phyloP scores from a whole-genome alignment of 2,329 filamentous ascomycete species.

The Plenodomus biglobosus region DNA sequence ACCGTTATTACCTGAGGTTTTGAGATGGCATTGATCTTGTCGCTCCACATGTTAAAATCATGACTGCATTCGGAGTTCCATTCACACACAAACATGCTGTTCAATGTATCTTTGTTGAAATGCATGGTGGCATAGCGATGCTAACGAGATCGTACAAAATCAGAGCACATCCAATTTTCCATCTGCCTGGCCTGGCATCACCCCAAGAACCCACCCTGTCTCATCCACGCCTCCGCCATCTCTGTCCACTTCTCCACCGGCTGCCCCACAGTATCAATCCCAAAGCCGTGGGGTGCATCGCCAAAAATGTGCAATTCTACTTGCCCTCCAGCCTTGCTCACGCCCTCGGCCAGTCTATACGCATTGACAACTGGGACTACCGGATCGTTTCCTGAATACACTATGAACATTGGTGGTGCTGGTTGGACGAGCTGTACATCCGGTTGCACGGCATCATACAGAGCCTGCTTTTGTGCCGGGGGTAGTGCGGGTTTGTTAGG shows the following conservation, averaged over 20 bases:
- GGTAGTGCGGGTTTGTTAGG: slow-evolving; percentile 15
- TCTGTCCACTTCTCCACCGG: slow-evolving; percentile 17
- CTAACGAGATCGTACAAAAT: no score
- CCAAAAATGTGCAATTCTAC: slow-evolving; percentile 25
- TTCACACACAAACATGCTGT: no score
- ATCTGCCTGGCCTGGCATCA: background rate
- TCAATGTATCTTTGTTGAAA: no score
- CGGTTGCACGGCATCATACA: slow-evolving; percentile 22
- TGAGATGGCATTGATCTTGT: no score
- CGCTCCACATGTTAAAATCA: no score
- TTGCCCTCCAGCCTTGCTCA: slow-evolving; percentile 6
- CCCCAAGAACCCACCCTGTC: slow-evolving; percentile 10
- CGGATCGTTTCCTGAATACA: slow-evolving; percentile 21
- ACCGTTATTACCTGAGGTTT: no score
- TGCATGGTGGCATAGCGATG: no score
- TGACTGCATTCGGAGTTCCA: no score
- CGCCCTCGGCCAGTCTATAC: slow-evolving; percentile 17
- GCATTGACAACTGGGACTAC: slow-evolving; percentile 22
- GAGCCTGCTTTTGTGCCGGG: slow-evolving; percentile 19
- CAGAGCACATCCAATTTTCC: no score
- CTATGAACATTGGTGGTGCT: slow-evolving; percentile 18
- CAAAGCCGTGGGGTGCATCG: slow-evolving; percentile 26
- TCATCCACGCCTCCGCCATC: slow-evolving; percentile 21
- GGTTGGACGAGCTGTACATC: slow-evolving; percentile 15
- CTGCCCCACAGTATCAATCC: slow-evolving; percentile 14